A percentile compares a stretch with the other conserved stretches of the same genome.
Conservation (phyloP, 352 stramenopile species). For the Phytophthora tubulina region DNA sequence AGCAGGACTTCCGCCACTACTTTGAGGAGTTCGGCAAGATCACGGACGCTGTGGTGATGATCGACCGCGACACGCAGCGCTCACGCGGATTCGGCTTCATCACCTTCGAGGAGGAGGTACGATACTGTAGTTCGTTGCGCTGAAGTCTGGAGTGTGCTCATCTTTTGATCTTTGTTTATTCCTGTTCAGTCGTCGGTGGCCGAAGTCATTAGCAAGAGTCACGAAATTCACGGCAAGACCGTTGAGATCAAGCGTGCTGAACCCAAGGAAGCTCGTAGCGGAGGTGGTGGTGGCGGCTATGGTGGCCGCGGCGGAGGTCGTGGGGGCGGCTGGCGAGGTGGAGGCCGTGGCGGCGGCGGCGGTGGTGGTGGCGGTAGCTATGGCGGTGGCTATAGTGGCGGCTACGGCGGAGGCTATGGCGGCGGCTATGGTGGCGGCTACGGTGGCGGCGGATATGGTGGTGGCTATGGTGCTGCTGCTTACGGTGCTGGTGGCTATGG, state of each 20-base stretch:
- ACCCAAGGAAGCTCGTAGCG: conserved; percentile 73
- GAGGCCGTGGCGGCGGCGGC: conserved; percentile 38
- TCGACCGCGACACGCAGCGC: conserved; percentile 92
- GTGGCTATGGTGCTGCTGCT: conserved; percentile 44
- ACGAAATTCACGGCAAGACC: conserved; percentile 92
- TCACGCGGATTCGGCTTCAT: conserved; percentile 94
- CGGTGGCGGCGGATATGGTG: conserved; percentile 32
- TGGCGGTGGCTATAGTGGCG: conserved; percentile 40
- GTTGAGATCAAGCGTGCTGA: conserved; percentile 92
- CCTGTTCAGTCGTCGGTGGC: conserved; percentile 74
- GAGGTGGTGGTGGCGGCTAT: conserved; percentile 40
- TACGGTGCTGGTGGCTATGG: conserved; percentile 52
- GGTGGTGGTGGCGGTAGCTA: conserved; percentile 40
- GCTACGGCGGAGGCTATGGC: conserved; percentile 31
- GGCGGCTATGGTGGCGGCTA: conserved; percentile 42
- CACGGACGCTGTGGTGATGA: conserved; percentile 94
- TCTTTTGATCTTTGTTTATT: conserved; percentile 4
- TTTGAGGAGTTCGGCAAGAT: conserved; percentile 93
- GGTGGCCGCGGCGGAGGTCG: conserved; percentile 45
- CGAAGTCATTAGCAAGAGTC: conserved; percentile 88
- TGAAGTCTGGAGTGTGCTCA: neutral
- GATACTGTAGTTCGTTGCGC: conserved; percentile 4
- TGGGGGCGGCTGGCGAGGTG: conserved; percentile 34
- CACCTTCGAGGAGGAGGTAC: conserved; percentile 91
- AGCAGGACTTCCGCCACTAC: conserved; percentile 93